A percentile compares a stretch with the other conserved stretches of the same genome.
These are phyloP conservation scores for Colletotrichum musicola DNA, from an alignment of 2,329 filamentous ascomycete genomes.

Conservation along the genomic window DNA sequence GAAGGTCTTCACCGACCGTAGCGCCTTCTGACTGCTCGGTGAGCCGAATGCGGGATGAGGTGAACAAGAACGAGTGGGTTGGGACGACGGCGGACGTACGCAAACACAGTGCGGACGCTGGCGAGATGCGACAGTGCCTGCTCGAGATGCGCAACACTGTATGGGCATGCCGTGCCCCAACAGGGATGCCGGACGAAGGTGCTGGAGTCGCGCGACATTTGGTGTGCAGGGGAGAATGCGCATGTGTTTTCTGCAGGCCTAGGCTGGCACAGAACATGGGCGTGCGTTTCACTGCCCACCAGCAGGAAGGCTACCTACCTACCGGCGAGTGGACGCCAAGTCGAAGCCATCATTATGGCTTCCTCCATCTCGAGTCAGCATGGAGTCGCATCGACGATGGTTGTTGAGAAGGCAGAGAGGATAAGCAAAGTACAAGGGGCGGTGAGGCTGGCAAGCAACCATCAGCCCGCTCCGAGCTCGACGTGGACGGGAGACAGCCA, in stretches of 20 bases:
- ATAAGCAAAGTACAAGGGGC: neutral
- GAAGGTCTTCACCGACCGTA: neutral
- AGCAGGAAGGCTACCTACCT: neutral
- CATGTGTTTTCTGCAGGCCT: slow-evolving; percentile 15
- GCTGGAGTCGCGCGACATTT: slow-evolving; percentile 29
- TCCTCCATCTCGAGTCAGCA: slow-evolving; percentile 23
- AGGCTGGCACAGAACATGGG: slow-evolving; percentile 3
- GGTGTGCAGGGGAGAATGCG: slow-evolving; percentile 23
- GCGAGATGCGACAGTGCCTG: neutral
- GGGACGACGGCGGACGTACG: slow-evolving; percentile 2
- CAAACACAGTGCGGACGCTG: slow-evolving; percentile 28
- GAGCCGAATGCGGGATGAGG: slow-evolving; percentile 19
- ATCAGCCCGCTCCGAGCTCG: neutral
- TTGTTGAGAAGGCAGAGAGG: neutral
- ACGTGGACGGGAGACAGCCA: neutral
- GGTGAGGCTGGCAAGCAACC: slow-evolving; percentile 28
- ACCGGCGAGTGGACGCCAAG: slow-evolving; percentile 2
- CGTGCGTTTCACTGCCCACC: slow-evolving; percentile 10
- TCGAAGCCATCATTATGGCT: slow-evolving; percentile 5
- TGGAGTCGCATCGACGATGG: slow-evolving; percentile 1
- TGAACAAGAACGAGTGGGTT: slow-evolving; percentile 9
- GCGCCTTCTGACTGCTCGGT: neutral
- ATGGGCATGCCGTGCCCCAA: slow-evolving; percentile 1
- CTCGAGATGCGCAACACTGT: neutral
- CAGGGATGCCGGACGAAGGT: neutral